Evolutionary conservation across 2,329 filamentous ascomycete genomes (phyloP), one percentile per base, ranked within the genome.

Genomic region (Celoporthe dispersa): DNA sequence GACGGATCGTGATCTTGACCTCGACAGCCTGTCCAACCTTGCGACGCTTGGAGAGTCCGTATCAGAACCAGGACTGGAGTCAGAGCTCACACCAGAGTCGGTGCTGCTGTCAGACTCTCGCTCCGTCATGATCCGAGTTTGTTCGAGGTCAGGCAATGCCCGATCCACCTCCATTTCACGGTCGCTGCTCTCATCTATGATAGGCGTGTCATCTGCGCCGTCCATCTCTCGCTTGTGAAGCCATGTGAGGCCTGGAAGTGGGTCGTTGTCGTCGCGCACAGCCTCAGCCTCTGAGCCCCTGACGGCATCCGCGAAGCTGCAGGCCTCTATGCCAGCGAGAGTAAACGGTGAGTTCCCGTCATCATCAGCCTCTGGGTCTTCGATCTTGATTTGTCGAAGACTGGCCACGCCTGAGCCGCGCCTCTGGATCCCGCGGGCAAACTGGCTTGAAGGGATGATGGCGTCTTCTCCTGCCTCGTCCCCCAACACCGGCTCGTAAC

Each of bases 1-100:
- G 1, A 67, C 35, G 35, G 70, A 71, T n/a, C 68, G 67, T n/a
- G 70, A 71, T 57, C 68, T 70, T n/a, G 70, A 71, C 31, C 68
- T 59, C 22, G 59, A 64, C 0, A 71, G 48, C n/a, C 70, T 68
- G 7, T 41, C 70, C 14, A 65, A 35, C 4, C 65, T 59, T 5
- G 66, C 64, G 31, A n/a, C 61, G 4, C 65, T 70, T 2, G 70
- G 70, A 2, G 65, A 71, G 2, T 33, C 61, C 9, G 68, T 64
- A 9, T 70, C 60, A 1, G 60, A 55, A 22, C 61, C 64, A 60
- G 39, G 31, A 25, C 11, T 3, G 1, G 44, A 22, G 14, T 57
- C 48, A 5, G 33, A 22, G 1, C 31, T 37, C n/a, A 35, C 25
- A 53, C 64, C 39, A 25, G 12, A 19, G 6, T 66, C 51, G 31